phyloP scores from a whole-genome alignment of 495 filamentous ascomycete genomes.

The Geopyxis carbonaria region DNA sequence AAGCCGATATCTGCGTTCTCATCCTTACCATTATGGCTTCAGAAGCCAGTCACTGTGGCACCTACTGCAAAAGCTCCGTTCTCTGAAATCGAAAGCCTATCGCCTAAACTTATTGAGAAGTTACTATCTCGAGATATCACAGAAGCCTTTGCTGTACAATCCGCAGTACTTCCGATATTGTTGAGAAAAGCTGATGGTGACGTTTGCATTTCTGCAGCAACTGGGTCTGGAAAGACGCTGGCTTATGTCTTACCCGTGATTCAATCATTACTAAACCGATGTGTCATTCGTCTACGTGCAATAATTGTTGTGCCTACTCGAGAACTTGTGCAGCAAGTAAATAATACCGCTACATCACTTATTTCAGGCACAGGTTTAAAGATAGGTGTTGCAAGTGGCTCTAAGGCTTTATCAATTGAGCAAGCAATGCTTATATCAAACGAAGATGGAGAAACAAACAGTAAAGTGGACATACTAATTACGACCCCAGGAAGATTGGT shows the following conservation, averaged over 20 bases:
- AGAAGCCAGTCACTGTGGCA: slow-evolving; percentile 47
- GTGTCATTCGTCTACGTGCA: slow-evolving; percentile 47
- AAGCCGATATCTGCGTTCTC: slow-evolving; percentile 23
- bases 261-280: slow-evolving; percentile 44
- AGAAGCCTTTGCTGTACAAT: slow-evolving; percentile 72
- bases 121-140: slow-evolving; percentile 49
- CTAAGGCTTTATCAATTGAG: slow-evolving; percentile 56
- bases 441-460: slow-evolving; percentile 32
- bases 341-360: slow-evolving; percentile 34
- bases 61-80: slow-evolving; percentile 44
- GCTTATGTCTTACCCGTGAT: slow-evolving; percentile 79
- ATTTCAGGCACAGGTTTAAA: slow-evolving; percentile 39
- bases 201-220: slow-evolving; percentile 72
- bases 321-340: slow-evolving; percentile 73
- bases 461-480: slow-evolving; percentile 75
- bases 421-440: slow-evolving; percentile 46
- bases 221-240: slow-evolving; percentile 85
- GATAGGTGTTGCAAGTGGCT: slow-evolving; percentile 68
- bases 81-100: slow-evolving; percentile 37
- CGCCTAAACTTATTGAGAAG: slow-evolving; percentile 37
- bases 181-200: slow-evolving; percentile 44
- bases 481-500: slow-evolving; percentile 86
- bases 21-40: slow-evolving; percentile 55
- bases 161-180: slow-evolving; percentile 60
- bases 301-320: slow-evolving; percentile 77